Evolutionary conservation across 139 green algal species (phyloP), one percentile per base, ranked within the genome.

Genomic region (Medakamo hakoo): DNA sequence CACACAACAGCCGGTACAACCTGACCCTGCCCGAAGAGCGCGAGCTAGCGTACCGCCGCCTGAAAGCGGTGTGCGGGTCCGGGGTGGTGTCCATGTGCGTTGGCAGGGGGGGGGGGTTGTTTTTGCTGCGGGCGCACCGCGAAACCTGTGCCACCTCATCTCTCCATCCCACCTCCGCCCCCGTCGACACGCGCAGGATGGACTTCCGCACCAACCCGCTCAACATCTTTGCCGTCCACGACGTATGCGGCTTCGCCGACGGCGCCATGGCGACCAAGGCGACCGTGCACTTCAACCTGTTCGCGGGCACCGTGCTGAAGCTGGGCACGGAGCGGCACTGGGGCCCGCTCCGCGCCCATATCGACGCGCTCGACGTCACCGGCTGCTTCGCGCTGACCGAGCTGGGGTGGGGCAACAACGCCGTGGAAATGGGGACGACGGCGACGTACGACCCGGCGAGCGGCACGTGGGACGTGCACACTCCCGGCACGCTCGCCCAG

Each of bases 351-450:
- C 64, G 91, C 55, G 58, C 62, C 0, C 67, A 71, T 21, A 94
- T 95, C 48, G 85, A 93, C 67, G 71, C 68, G 3, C 56, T 93
- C 40, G 69, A 82, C 19, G 69, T 75, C 29, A 76, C 86, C 3
- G 88, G 87, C 57, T 95, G 87, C 80, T 95, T 95, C 72, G 88
- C 77, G 2, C 84, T 95, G 3, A 95, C 88, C 0, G 88, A 95
- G 80, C 78, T 95, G 28, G 88, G 88, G 24, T 95, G 80, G 66
- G 81, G 86, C 48, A 95, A 95, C 80, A 95, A 95, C 60, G 88
- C 88, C 0, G 88, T 95, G 27, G 84, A 93, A 77, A 95, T 95
- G 88, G 61, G 84, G 65, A 95, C 87, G 1, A 94, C 84, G 2
- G 86, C 86, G 1, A 80, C 68, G 24, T 93, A 80, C 66, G 81